Conservation (phyloP, 2,329 filamentous ascomycete species). For the Uncinocarpus reesii region DNA sequence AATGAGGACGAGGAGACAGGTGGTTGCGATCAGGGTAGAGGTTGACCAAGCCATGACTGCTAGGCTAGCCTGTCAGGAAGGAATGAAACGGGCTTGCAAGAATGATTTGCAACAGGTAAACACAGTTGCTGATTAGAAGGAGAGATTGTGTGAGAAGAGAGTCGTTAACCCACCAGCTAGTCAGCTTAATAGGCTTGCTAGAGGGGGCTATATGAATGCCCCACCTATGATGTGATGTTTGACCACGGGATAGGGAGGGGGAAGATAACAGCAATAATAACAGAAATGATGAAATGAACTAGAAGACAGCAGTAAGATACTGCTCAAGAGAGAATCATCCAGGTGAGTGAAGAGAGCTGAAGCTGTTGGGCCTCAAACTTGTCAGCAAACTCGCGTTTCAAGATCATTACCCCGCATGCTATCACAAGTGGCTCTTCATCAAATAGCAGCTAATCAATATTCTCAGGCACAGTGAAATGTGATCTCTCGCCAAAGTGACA, state of each 20-base stretch:
- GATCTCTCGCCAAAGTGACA: too few species aligned
- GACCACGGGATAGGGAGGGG: background rate
- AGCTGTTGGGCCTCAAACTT: background rate
- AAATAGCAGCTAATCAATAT: too few species aligned
- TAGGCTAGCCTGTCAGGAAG: background rate
- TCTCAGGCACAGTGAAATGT: too few species aligned
- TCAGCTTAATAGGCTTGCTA: background rate
- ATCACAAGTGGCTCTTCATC: too few species aligned
- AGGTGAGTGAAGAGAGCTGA: background rate
- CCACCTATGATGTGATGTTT: conserved; percentile 6
- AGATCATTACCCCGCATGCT: too few species aligned
- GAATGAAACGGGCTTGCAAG: background rate
- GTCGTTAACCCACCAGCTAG: background rate
- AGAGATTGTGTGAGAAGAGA: background rate
- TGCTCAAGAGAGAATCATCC: background rate
- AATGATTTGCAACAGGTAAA: background rate
- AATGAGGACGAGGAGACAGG: conserved; percentile 49
- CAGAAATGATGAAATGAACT: background rate
- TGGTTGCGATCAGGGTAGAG: conserved; percentile 31
- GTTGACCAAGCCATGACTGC: conserved; percentile 20
- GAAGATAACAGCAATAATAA: background rate
- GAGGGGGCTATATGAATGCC: background rate
- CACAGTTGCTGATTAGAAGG: background rate
- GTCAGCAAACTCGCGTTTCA: background rate
- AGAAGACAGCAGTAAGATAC: background rate